These are phyloP conservation scores for Solanum ahanhuiri DNA, from an alignment of 257 asterid genomes.

Conservation along the genomic window DNA sequence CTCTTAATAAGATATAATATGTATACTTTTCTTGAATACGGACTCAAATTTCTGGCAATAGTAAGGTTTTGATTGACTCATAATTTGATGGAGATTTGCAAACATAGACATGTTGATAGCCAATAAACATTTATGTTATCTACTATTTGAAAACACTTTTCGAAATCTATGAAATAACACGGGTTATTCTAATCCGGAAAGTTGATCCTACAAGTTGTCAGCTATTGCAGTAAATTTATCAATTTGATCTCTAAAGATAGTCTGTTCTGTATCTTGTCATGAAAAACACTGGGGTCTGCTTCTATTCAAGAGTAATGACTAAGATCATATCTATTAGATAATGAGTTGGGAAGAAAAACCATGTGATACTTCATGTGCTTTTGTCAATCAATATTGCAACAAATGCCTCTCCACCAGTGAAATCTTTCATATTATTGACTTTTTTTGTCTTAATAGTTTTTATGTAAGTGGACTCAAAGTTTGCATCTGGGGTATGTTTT, in stretches of 20 bases:
- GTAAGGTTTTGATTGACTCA: neutral
- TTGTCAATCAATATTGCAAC: neutral
- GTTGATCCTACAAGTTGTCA: neutral
- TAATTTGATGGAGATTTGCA: neutral
- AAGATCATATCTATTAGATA: neutral
- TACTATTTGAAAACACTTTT: neutral
- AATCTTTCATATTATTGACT: neutral
- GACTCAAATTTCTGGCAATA: neutral
- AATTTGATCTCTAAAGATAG: neutral
- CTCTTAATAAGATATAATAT: neutral
- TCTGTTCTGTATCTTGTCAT: neutral
- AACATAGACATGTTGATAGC: neutral
- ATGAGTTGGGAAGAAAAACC: neutral
- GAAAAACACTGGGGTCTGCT: neutral
- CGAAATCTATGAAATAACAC: neutral
- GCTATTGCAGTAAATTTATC: neutral
- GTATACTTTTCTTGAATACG: neutral
- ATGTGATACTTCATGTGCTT: neutral
- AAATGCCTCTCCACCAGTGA: neutral
- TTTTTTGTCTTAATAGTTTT: neutral
- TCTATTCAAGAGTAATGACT: neutral
- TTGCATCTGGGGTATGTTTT: neutral
- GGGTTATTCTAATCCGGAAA: neutral
- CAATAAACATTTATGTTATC: neutral
- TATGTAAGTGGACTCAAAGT: neutral